phyloP scores from a whole-genome alignment of 352 stramenopile genomes.

The Globisporangium emineosum region DNA sequence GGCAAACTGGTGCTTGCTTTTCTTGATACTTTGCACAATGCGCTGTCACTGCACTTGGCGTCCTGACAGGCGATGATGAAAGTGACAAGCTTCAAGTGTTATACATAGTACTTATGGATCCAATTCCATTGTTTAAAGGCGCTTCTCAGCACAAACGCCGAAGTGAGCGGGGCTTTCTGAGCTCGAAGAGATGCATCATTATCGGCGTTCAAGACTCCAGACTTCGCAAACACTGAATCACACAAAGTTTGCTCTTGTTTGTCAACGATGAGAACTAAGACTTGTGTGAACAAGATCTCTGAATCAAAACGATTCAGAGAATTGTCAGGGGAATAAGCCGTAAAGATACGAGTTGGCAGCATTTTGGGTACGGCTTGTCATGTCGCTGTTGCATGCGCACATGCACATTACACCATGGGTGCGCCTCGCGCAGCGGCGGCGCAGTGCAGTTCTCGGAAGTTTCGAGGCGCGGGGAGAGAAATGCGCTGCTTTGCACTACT shows the following conservation, averaged over 20 bases:
- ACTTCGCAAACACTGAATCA: background rate
- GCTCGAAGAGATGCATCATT: background rate
- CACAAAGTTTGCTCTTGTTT: background rate
- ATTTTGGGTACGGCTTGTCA: no score
- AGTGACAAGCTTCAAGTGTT: background rate
- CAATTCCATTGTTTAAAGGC: background rate
- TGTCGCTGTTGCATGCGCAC: no score
- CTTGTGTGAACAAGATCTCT: background rate
- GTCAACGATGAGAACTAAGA: background rate
- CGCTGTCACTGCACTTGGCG: background rate
- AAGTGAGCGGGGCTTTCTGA: background rate
- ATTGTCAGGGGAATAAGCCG: background rate
- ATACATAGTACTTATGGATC: background rate
- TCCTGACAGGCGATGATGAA: background rate
- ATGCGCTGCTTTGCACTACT: no score
- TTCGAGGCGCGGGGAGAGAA: no score
- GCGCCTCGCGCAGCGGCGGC: no score
- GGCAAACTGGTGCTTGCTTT: conserved; percentile 7
- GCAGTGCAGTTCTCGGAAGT: no score
- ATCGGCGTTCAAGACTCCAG: background rate
- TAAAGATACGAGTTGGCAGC: no score
- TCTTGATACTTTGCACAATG: background rate
- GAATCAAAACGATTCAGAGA: background rate
- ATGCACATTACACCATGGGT: no score
- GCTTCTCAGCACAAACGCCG: background rate